These are phyloP conservation scores for Boletus rubroflammeus DNA, from an alignment of 768 basidiomycete genomes.

Conservation along the genomic window DNA sequence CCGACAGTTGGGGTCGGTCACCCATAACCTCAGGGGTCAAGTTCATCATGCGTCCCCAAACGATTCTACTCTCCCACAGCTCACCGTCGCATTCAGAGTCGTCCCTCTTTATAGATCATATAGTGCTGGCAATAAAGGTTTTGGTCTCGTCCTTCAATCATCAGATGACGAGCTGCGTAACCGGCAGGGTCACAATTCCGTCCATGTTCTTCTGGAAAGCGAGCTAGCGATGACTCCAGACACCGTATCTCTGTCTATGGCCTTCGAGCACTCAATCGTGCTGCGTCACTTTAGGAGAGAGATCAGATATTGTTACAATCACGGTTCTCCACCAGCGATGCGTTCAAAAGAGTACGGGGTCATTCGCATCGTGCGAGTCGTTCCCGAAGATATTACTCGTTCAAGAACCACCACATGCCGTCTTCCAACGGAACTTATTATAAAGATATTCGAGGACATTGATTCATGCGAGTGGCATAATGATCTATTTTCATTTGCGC, in stretches of 20 bases:
- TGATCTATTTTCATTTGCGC: constrained; percentile 3
- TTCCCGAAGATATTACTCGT: background rate
- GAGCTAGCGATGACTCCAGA: background rate
- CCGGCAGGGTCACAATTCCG: background rate
- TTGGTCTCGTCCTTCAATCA: background rate
- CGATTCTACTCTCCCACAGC: background rate
- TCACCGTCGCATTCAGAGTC: background rate
- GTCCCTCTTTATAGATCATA: background rate
- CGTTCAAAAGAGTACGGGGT: too few relatives aligned
- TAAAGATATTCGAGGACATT: background rate
- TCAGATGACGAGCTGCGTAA: too few relatives aligned
- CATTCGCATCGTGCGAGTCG: background rate
- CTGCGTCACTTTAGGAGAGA: background rate
- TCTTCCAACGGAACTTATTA: constrained; percentile 1
- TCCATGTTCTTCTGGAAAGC: background rate
- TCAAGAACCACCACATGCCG: background rate
- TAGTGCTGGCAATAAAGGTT: too few relatives aligned
- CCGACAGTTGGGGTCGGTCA: background rate
- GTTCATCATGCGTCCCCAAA: background rate
- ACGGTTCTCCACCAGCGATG: too few relatives aligned
- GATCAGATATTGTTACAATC: background rate
- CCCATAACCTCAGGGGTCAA: background rate
- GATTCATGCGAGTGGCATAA: background rate
- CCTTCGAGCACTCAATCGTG: background rate
- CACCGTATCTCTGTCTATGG: background rate